These are phyloP conservation scores for Coelastrella sp. DNA, from an alignment of 139 green algal genomes.

Conservation along the genomic window DNA sequence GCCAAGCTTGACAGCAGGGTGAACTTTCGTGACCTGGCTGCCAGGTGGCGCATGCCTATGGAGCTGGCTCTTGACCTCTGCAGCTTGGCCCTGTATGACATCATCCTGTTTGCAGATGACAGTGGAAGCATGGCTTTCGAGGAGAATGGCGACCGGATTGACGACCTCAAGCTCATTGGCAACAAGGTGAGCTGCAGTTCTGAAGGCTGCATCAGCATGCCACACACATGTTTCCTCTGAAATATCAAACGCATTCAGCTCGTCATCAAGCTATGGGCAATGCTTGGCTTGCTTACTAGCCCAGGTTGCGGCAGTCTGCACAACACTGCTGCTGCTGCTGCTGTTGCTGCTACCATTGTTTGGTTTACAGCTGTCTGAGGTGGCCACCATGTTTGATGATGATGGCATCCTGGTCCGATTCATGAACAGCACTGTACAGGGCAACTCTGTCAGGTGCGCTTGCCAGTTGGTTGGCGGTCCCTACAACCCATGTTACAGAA, in stretches of 20 bases:
- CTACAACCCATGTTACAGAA: too few species aligned
- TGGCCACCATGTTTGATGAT: slow-evolving; percentile 51
- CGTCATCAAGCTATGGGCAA: too few species aligned
- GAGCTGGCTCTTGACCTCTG: slow-evolving; percentile 39
- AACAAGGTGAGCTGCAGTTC: not conserved
- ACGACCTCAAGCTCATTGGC: slow-evolving; percentile 49
- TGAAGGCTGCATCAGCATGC: too few species aligned
- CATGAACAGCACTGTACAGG: slow-evolving; percentile 42
- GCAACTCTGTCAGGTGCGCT: slow-evolving; percentile 29
- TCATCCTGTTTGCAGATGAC: slow-evolving; percentile 42
- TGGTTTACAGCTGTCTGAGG: slow-evolving; percentile 25
- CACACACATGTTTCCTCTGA: too few species aligned
- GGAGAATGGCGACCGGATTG: slow-evolving; percentile 48
- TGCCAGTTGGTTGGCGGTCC: not conserved
- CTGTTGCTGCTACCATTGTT: not conserved
- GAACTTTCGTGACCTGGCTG: slow-evolving; percentile 41
- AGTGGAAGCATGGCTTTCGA: slow-evolving; percentile 50
- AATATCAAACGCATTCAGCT: too few species aligned
- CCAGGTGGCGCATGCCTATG: slow-evolving; percentile 41
- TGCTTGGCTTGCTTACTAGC: too few species aligned
- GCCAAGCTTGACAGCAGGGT: slow-evolving; percentile 29
- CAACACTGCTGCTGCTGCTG: not conserved
- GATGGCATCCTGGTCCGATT: slow-evolving; percentile 49
- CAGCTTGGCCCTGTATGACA: slow-evolving; percentile 34
- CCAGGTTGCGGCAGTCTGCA: too few species aligned